Evolutionary conservation across 306 rosid species (phyloP), one percentile per base, ranked within the genome.

Genomic region (Canavalia gladiata): DNA sequence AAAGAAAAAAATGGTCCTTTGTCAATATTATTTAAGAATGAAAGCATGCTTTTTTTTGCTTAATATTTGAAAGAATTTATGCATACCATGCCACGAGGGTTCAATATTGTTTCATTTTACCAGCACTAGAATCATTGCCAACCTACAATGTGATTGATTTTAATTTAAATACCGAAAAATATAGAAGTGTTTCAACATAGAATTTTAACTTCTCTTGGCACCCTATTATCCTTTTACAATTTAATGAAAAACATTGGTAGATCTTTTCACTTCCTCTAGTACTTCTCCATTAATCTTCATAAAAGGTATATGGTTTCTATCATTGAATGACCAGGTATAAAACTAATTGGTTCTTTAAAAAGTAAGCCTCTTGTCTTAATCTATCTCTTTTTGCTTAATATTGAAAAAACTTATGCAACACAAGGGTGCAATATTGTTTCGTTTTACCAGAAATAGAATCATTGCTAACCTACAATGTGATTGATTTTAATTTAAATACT

Each of bases 61-160:
- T 75, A 45, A 67, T 68, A 66, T 45, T 42, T 68, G 51, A 55
- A 76, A 49, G 56, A 33, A 58, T 58, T 58, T 59, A 49, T 72
- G 29, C 55, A 41, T 59, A 68, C 43, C 57, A 67, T 8, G 49
- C 18, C 39, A 83, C 51, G 49, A 76, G 49, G 57, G 62, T 73
- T 70, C 60, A 69, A 31, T 12, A 54, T 50, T 49, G 46, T 63
- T 37, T 37, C 41, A 37, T 37, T 37, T 37, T 50, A 71, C 60
- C 75, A 65, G 51, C 11, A 54, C 42, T 34, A 51, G 4, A 43
- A 60, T 31, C 10, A 10, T 31, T 0, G 46, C 39, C 5, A 43
- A 83, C 75, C 69, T 56, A 45, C 11, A 79, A 57, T 57, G 46
- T 77, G 57, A 39, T 45, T 77, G 12, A 31, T 62, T 71, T 77